phyloP scores from a whole-genome alignment of 1,284 basidiomycete species.

The Naganishia cerealis region DNA sequence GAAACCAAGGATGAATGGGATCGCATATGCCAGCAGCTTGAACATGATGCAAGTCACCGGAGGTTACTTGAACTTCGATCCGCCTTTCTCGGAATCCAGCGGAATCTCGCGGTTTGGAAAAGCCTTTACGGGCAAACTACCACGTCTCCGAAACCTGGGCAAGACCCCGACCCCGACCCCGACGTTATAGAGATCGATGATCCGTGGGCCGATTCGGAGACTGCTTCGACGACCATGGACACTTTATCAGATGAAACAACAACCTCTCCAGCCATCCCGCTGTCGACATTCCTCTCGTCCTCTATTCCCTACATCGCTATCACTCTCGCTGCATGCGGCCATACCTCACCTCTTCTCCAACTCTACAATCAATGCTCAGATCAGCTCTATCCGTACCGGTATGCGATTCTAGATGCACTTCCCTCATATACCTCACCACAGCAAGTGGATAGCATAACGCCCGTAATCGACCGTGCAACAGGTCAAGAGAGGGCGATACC shows the following conservation, averaged over 20 bases:
- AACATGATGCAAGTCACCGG: constrained; percentile 15
- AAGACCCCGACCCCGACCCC: constrained; percentile 1
- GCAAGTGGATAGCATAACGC: constrained; percentile 65
- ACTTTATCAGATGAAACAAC: constrained; percentile 39
- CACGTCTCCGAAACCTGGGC: neutral
- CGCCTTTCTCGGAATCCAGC: constrained; percentile 31
- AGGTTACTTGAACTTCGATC: constrained; percentile 29
- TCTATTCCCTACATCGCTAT: constrained; percentile 65
- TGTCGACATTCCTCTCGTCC: constrained; percentile 66
- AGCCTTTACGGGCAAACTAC: constrained; percentile 9
- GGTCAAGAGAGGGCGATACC: constrained; percentile 57
- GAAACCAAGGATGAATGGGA: neutral
- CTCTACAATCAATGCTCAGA: constrained; percentile 63
- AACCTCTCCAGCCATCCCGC: constrained; percentile 57
- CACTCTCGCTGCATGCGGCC: constrained; percentile 64
- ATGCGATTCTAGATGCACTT: constrained; percentile 68
- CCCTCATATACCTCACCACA: constrained; percentile 70
- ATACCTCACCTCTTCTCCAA: constrained; percentile 62
- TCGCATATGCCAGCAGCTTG: constrained; percentile 12
- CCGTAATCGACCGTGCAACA: constrained; percentile 59
- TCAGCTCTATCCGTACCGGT: constrained; percentile 68
- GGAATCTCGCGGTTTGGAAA: constrained; percentile 36
- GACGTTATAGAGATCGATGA: constrained; percentile 61
- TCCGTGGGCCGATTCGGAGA: constrained; percentile 72
- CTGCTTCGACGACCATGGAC: constrained; percentile 44